Base-by-base conservation (phyloP, 75 land plant genomes). In the Picea sitchensis region DNA sequence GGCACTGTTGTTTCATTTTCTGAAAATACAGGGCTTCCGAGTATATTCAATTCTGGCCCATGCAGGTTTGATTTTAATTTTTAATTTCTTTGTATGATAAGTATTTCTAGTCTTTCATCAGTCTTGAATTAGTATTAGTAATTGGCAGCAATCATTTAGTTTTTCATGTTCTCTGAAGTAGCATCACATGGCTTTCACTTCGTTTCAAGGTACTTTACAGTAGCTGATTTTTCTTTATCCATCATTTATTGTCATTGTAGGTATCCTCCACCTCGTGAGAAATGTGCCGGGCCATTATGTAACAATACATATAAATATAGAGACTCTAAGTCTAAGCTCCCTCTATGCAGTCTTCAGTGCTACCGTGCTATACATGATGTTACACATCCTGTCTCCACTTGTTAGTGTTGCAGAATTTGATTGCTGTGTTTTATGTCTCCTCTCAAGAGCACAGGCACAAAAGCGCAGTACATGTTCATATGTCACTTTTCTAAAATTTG, bases 261-360 rank as follows among this genome's bases (percentile, higher is more conserved):
- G 76, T 96, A 98, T 83, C 99, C 99, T 30, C 99, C 94, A 18
- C 90, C 89, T 17, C 90, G 99, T 20, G 99, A 98, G 81, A 98
- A 88, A 73, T 98, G 99, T 92, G 98, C 96, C 21, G 98, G 91
- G 20, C 95, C 99, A 5, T 86, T 88, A 18, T 98, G 99, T 74
- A 80, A 84, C 26, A 98, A 98, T 78, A 75, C 98, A 15, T 95
- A 95, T 87, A 98, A 88, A 81, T 98, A 98, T 76, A 87, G 99
- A n/a, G 98, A 98, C 79, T 90, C 96, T 1, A 95, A 92, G 84
- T 87, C 95, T 11, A 92, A 87, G 32, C 91, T 96, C 61, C 99
- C 99, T 30, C 90, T 98, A 59, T 98, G 99, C 82, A 98, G 99
- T 81, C 94, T 98, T 30, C 87, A 92, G 76, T 98, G 99, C 78